Evolutionary conservation across 345 rosid species (phyloP).

Genomic region (Boechera stricta): DNA sequence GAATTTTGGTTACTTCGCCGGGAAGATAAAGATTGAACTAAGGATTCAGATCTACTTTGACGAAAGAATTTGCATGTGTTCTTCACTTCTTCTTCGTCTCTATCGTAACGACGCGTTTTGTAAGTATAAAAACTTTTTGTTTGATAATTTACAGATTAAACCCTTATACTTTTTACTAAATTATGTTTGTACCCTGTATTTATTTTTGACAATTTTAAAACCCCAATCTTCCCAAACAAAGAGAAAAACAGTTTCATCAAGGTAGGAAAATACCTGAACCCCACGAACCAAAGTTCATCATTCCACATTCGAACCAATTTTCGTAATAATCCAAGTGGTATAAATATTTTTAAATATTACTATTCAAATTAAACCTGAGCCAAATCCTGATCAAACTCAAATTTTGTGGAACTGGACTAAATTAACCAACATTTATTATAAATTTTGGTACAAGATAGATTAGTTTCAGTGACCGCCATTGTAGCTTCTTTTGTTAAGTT

Average conservation of each 20-base stretch:
- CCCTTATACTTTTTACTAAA: background rate
- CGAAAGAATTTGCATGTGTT: conserved; percentile 6
- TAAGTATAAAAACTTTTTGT: background rate
- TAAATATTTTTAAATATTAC: too few relatives aligned
- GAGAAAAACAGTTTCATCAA: background rate
- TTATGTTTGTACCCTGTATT: background rate
- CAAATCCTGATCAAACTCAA: too few relatives aligned
- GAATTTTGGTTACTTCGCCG: background rate
- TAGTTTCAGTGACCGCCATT: too few relatives aligned
- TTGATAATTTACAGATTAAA: background rate
- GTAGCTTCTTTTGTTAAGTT: too few relatives aligned
- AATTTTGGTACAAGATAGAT: too few relatives aligned
- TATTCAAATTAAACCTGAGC: too few relatives aligned
- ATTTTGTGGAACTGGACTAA: too few relatives aligned
- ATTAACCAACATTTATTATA: too few relatives aligned
- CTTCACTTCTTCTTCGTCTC: conserved; percentile 13
- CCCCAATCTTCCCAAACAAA: background rate
- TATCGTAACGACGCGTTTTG: conserved; percentile 38
- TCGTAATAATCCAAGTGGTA: too few relatives aligned
- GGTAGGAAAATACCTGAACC: too few relatives aligned
- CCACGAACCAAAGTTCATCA: too few relatives aligned
- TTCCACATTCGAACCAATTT: too few relatives aligned
- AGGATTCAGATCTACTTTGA: conserved; percentile 29
- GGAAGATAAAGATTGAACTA: conserved; percentile 9
- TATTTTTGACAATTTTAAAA: background rate